phyloP scores from a whole-genome alignment of 2,329 filamentous ascomycete species.

The Aspergillus sp. region DNA sequence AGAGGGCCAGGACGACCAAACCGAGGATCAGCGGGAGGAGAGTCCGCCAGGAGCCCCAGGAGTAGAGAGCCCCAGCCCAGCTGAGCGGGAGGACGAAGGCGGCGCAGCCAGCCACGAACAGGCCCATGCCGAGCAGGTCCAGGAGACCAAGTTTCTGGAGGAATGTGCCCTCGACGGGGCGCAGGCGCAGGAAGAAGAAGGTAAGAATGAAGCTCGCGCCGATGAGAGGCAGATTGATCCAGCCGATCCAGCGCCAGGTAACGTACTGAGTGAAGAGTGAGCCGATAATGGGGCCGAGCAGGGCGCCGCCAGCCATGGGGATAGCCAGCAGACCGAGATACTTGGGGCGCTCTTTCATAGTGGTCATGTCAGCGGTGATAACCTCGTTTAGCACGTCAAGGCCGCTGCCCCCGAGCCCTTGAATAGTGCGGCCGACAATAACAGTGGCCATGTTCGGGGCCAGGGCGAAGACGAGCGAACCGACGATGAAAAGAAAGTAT shows the following conservation, averaged over 20 bases:
- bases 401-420: conserved; percentile 5
- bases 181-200: conserved; percentile 54
- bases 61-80: conserved; percentile 65
- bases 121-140: conserved; percentile 62
- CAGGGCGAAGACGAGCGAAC: conserved; percentile 44
- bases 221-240: conserved; percentile 63
- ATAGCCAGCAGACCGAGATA: conserved; percentile 67
- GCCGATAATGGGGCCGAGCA: conserved; percentile 36
- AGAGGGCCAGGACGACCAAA: conserved; percentile 51
- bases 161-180: conserved; percentile 49
- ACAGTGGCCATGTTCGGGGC: conserved; percentile 9
- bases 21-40: conserved; percentile 63
- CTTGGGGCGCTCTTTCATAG: conserved; percentile 45
- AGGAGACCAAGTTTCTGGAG: conserved; percentile 53
- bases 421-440: conserved; percentile 5
- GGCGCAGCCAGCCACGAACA: conserved; percentile 61
- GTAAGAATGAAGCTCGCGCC: conserved; percentile 29
- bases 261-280: conserved; percentile 26
- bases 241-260: conserved; percentile 64
- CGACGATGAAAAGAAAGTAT: conserved; percentile 48
- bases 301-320: conserved; percentile 67
- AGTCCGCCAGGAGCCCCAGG: conserved; percentile 62
- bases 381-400: neutral
- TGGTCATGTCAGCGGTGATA: conserved; percentile 45
- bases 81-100: conserved; percentile 62